Evolutionary conservation across 2,329 filamentous ascomycete species (phyloP).

Genomic region (Fusarium neocosmosporiellum): DNA sequence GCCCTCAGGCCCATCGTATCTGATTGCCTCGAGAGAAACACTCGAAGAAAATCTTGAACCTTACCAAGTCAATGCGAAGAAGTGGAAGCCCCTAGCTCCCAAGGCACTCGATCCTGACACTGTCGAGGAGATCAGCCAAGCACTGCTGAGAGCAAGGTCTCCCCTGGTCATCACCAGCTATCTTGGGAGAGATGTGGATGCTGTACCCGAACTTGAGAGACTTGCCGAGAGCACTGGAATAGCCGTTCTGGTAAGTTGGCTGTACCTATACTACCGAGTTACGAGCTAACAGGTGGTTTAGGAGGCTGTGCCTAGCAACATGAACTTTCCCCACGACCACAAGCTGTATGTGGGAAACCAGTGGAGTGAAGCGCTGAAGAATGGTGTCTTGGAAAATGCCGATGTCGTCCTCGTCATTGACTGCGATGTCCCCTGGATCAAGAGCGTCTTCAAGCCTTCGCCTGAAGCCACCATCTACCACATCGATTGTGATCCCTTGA

Average conservation of each 20-base stretch:
- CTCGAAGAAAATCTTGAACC: constrained; percentile 86
- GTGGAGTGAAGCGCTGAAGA: constrained; percentile 80
- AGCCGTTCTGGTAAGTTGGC: background rate
- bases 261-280: background rate
- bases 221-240: constrained; percentile 73
- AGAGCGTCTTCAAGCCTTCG: constrained; percentile 71
- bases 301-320: constrained; percentile 54
- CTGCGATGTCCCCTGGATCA: constrained; percentile 92
- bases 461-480: constrained; percentile 67
- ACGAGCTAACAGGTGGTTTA: background rate
- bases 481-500: constrained; percentile 72
- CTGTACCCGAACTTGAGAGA: constrained; percentile 69
- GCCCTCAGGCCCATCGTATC: constrained; percentile 81
- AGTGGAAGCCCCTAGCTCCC: constrained; percentile 77
- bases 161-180: constrained; percentile 79
- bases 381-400: constrained; percentile 70
- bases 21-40: constrained; percentile 80
- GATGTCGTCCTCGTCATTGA: constrained; percentile 87
- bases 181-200: constrained; percentile 71
- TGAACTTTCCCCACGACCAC: constrained; percentile 80
- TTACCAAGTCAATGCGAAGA: constrained; percentile 73
- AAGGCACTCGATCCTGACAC: constrained; percentile 65
- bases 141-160: constrained; percentile 70
- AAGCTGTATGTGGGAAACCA: constrained; percentile 58
- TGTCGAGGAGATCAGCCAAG: constrained; percentile 67